Evolutionary conservation across 805 yeast species (phyloP).

Genomic region (Spencermartinsiella europaea): DNA sequence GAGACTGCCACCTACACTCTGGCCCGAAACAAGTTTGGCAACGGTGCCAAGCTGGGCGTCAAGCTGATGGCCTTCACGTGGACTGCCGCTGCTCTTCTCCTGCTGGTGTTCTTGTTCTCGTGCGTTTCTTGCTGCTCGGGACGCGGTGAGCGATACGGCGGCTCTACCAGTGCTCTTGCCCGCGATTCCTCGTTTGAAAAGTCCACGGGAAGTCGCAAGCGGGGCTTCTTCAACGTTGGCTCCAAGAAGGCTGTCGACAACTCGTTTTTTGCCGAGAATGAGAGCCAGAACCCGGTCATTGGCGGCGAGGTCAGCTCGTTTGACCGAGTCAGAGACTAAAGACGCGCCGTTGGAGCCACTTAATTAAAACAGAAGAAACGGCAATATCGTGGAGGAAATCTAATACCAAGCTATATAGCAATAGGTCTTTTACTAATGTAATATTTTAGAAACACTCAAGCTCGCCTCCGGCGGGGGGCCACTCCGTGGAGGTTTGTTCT

Average conservation of each 20-base stretch:
- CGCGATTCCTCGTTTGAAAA: conserved; percentile 6
- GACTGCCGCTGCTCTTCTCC: conserved; percentile 42
- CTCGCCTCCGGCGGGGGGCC: not conserved
- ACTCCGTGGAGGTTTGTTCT: not conserved
- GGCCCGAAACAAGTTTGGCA: conserved; percentile 64
- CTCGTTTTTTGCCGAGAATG: conserved; percentile 7
- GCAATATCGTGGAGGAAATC: not conserved
- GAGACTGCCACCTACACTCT: conserved; percentile 75
- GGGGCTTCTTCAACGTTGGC: conserved; percentile 15
- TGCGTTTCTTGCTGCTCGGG: conserved; percentile 28
- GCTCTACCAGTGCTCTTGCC: not conserved
- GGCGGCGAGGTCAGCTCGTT: not conserved
- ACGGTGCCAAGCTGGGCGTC: conserved; percentile 28
- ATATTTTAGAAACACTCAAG: too few relatives aligned
- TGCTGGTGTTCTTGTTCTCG: conserved; percentile 20
- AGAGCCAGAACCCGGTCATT: conserved; percentile 11
- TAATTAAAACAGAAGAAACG: not conserved
- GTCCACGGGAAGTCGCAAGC: conserved; percentile 1
- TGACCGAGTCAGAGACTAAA: conserved; percentile 4
- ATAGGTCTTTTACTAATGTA: too few relatives aligned
- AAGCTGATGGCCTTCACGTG: conserved; percentile 56
- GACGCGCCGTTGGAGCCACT: too few relatives aligned
- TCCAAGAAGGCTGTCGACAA: conserved; percentile 1
- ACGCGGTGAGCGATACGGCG: conserved; percentile 9
- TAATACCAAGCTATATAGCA: not conserved